Conservation (phyloP, 257 asterid species). For the Petunia secreta region DNA sequence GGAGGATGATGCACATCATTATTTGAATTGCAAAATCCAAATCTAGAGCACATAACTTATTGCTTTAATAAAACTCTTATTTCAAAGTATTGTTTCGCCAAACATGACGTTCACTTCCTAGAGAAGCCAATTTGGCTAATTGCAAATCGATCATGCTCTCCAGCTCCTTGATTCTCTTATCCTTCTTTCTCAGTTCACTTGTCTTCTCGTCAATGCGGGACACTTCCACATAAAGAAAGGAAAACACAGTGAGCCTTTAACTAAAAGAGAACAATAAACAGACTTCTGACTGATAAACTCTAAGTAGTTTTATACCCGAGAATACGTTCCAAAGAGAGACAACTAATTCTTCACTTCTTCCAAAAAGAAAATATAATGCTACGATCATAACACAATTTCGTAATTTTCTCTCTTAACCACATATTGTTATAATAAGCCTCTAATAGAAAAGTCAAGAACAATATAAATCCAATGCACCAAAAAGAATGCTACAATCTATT, state of each 20-base stretch:
- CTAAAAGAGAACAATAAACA: neutral
- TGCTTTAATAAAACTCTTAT: slow-evolving; percentile 15
- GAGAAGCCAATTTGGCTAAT: slow-evolving; percentile 42
- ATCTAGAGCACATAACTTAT: neutral
- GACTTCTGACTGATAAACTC: neutral
- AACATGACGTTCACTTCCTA: slow-evolving; percentile 44
- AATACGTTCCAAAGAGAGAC: neutral
- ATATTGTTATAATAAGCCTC: neutral
- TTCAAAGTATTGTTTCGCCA: neutral
- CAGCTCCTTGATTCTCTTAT: slow-evolving; percentile 40
- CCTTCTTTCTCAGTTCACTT: slow-evolving; percentile 42
- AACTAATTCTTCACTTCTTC: no score
- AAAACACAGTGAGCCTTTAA: neutral
- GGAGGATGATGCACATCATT: neutral
- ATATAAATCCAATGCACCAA: slow-evolving; percentile 2
- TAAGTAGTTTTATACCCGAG: neutral
- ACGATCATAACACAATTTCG: neutral
- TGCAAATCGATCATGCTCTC: slow-evolving; percentile 43
- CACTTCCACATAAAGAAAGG: slow-evolving; percentile 29
- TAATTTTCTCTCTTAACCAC: neutral
- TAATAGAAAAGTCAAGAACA: neutral
- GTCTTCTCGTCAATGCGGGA: slow-evolving; percentile 37
- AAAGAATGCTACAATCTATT: neutral
- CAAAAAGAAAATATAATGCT: neutral
- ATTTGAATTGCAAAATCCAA: neutral